A percentile compares a stretch with the other conserved stretches of the same genome.
These are phyloP conservation scores for Carallia brachiata DNA, from an alignment of 345 rosid species.

Conservation along the genomic window DNA sequence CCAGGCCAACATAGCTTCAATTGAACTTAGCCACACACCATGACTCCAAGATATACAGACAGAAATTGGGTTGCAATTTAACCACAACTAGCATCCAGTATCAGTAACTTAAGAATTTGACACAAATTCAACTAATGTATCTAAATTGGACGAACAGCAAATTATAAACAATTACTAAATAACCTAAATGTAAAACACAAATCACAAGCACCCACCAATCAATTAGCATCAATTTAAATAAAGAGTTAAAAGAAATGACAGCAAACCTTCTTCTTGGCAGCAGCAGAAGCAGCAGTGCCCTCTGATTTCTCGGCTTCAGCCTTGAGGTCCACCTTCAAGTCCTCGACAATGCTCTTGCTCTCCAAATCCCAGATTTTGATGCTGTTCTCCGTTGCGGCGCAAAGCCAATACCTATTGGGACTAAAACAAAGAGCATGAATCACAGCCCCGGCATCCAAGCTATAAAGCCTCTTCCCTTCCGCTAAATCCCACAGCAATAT, in stretches of 20 bases:
- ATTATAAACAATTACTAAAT: no score
- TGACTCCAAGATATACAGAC: no score
- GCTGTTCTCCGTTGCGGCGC: slow-evolving; percentile 91
- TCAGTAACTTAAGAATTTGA: no score
- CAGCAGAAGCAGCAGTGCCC: slow-evolving; percentile 41
- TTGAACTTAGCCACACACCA: no score
- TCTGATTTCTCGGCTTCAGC: slow-evolving; percentile 87
- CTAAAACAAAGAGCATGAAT: slow-evolving; percentile 87
- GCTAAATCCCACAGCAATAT: slow-evolving; percentile 96
- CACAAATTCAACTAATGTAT: no score
- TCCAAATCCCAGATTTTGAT: slow-evolving; percentile 99
- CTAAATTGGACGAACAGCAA: no score
- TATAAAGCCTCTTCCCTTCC: slow-evolving; percentile 89
- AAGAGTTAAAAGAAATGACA: background rate
- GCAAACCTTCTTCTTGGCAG: slow-evolving; percentile 62
- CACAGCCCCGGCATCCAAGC: slow-evolving; percentile 74
- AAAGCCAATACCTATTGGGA: slow-evolving; percentile 98
- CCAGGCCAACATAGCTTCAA: no score
- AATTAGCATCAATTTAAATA: background rate
- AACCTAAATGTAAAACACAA: no score
- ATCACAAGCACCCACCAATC: no score
- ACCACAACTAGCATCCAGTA: no score
- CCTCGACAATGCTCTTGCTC: slow-evolving; percentile 93
- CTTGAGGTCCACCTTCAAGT: slow-evolving; percentile 94
- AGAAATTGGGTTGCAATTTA: no score